These are phyloP conservation scores for Macrocystidia cucumis DNA, from an alignment of 1,284 basidiomycete species.

Conservation along the genomic window DNA sequence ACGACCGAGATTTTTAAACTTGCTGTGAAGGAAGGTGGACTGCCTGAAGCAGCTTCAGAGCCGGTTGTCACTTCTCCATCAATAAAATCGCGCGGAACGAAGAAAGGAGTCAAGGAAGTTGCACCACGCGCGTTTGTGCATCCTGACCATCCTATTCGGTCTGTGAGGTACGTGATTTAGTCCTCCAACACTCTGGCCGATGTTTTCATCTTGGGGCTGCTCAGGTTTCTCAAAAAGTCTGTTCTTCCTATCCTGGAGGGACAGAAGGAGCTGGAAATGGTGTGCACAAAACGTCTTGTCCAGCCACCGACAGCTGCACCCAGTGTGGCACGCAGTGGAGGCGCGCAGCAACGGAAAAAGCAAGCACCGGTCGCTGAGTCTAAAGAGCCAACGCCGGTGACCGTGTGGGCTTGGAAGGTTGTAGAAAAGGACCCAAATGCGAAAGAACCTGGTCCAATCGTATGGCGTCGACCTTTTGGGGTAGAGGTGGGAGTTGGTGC, in stretches of 20 bases:
- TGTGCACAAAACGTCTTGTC: conserved; percentile 28
- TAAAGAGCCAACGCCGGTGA: conserved; percentile 10
- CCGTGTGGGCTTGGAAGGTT: conserved; percentile 23
- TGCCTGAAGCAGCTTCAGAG: conserved; percentile 13
- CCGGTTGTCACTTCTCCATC: conserved; percentile 5
- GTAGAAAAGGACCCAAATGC: conserved; percentile 11
- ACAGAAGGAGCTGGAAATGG: conserved; percentile 33
- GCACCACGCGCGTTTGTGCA: too few species aligned
- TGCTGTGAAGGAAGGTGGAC: conserved; percentile 24
- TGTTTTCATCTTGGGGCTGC: not conserved
- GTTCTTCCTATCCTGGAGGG: conserved; percentile 41
- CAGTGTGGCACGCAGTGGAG: too few species aligned
- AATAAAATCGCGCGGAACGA: conserved; percentile 8
- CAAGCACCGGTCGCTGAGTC: conserved; percentile 5
- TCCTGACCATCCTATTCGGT: conserved; percentile 40
- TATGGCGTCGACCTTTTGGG: conserved; percentile 20
- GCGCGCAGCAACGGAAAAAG: conserved; percentile 20
- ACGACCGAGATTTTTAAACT: conserved; percentile 36
- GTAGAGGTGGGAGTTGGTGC: conserved; percentile 41
- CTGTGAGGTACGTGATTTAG: conserved; percentile 34
- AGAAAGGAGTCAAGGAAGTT: conserved; percentile 2
- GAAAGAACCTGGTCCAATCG: conserved; percentile 9
- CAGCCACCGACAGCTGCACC: conserved; percentile 18
- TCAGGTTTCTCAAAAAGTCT: conserved; percentile 50
- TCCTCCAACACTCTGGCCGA: not conserved